Base-by-base conservation (phyloP, 192 early-diverging fungal species). In the Dimargaris cristalligena region DNA sequence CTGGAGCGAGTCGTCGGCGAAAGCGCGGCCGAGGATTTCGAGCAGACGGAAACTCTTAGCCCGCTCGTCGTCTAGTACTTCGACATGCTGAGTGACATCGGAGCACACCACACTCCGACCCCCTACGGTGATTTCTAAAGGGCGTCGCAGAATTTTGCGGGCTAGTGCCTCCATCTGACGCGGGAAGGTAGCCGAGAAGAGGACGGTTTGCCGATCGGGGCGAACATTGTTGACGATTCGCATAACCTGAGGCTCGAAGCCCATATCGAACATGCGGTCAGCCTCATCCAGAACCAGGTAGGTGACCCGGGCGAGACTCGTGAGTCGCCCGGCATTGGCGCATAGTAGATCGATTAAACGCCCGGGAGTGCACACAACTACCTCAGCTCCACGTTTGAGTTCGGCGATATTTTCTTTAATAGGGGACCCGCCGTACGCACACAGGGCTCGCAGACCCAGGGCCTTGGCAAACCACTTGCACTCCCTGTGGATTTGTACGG, bases 211-310 rank as follows among this genome's bases (percentile, higher is more conserved):
- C 14, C 87, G 78, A 55, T 80, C 75, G 11, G 93, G 92, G 20
- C 92, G 78, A 18, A 93, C 85, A 65, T 87, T 89, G 58, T 85
- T 87, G 23, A 97, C 84, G 60, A 99, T 97, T 65, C 89, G 86
- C 82, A 92, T 91, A 23, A 99, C 91, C 68, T 95, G 92, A 31
- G 90, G 92, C 68, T 94, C 93, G 65, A 99, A 99, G 14, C 94
- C 96, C 86, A 95, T 89, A 69, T 97, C 93, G 75, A 99, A 95
- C 93, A 99, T 97, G 62, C 89, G 81, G 69, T 86, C 90, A 2
- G 91, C 91, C 71, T 94, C 96, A 70, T 99, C 96, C 49, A 99
- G 80, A 4, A 99, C 91, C 72, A 97, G 65, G 67, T 94, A 94
- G 0, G 94, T 97, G 38, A 94, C 88, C 52, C 89, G 75, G 47